These are phyloP conservation scores for Cerrena zonata DNA, from an alignment of 1,284 basidiomycete genomes.

Conservation along the genomic window DNA sequence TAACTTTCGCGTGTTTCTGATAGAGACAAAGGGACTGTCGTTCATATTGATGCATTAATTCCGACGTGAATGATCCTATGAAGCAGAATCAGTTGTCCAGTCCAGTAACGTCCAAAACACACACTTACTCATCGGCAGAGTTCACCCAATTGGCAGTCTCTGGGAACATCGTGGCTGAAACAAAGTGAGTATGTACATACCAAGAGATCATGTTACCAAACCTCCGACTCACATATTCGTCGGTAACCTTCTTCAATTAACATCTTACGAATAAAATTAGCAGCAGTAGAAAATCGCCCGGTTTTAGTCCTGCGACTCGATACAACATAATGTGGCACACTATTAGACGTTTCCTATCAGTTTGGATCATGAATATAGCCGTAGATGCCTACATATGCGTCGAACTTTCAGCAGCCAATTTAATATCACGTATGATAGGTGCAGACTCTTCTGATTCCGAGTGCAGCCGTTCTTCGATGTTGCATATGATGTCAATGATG, in stretches of 20 bases:
- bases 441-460: conserved; percentile 24
- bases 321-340: conserved; percentile 58
- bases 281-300: conserved; percentile 28
- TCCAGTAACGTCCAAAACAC: neutral
- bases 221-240: conserved; percentile 36
- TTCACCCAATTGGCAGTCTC: conserved; percentile 52
- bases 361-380: no score
- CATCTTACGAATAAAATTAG: conserved; percentile 40
- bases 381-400: conserved; percentile 58
- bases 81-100: neutral
- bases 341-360: no score
- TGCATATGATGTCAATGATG: conserved; percentile 45
- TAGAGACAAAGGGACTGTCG: no score
- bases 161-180: conserved; percentile 48
- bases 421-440: conserved; percentile 37
- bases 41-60: conserved; percentile 41
- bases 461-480: conserved; percentile 39
- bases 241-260: conserved; percentile 56
- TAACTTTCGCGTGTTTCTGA: no score
- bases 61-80: conserved; percentile 46
- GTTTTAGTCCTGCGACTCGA: conserved; percentile 35
- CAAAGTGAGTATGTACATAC: conserved; percentile 1
- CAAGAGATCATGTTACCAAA: neutral
- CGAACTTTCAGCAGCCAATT: conserved; percentile 34
- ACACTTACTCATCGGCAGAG: conserved; percentile 44